Base-by-base conservation (phyloP, 345 rosid genomes). In the Luvunga scandens region DNA sequence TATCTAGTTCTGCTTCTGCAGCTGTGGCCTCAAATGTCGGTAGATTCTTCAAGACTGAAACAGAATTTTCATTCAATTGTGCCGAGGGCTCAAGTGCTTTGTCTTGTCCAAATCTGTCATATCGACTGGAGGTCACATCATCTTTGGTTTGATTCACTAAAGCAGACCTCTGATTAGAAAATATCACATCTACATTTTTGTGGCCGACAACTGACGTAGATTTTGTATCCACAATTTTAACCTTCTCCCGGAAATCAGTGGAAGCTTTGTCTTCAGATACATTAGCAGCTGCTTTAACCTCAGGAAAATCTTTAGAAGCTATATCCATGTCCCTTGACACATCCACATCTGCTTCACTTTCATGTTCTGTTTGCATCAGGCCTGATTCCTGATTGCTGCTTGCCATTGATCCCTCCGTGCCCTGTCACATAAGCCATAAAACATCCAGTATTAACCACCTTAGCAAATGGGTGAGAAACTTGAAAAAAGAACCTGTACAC, bases 1-100 rank as follows among this genome's bases (percentile, higher is more conserved):
- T 85, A 77, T 93, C 96, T 22, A 93, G 84, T 73, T 95, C 97
- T 24, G 88, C 84, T 77, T 89, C 93, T 9, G 86, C 85, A 38
- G 83, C 84, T 53, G 88, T 67, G 9, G 89, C 84, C 77, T 87
- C 83, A 42, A 84, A 81, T 30, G 30, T 57, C 2, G 78, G 24
- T 14, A 59, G 59, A 34, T 77, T 27, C 56, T 77, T 45, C 1
- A 81, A 39, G 56, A 25, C 76, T 50, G 42, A 25, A 56, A 28
- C 36, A 12, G 73, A 45, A 57, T 71, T 79, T 1, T 25, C 60
- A 18, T 60, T 30, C 13, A 63, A 70, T 13, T 7, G 31, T 33
- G 39, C n/a, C 8, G 57, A 36, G 67, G 76, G 55, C 25, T 77
- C 77, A 28, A 24, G 28, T 30, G 36, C 22, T 65, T 66, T 45